phyloP scores from a whole-genome alignment of 768 basidiomycete species.

The Termitomyces sp. region DNA sequence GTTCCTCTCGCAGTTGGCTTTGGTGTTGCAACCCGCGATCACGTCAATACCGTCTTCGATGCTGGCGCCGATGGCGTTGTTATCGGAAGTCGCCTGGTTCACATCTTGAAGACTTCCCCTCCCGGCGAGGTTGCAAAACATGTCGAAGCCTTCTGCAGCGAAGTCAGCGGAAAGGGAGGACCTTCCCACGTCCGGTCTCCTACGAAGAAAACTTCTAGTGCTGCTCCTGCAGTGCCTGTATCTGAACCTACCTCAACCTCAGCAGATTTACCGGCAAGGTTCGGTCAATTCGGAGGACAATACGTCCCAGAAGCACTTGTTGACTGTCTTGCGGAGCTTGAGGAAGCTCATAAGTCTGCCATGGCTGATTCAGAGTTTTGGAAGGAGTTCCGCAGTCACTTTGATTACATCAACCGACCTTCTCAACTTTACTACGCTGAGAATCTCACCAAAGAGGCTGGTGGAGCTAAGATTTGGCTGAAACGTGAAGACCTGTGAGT shows the following conservation, averaged over 20 bases:
- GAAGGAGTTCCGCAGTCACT: constrained; percentile 86
- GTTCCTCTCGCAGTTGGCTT: constrained; percentile 95
- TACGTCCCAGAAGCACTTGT: constrained; percentile 97
- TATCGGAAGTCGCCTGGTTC: constrained; percentile 84
- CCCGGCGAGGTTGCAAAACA: constrained; percentile 40
- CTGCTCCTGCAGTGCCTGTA: constrained; percentile 22
- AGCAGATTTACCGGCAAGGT: constrained; percentile 69
- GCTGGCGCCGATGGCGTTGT: constrained; percentile 96
- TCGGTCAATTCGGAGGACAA: constrained; percentile 95
- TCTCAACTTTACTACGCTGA: constrained; percentile 90
- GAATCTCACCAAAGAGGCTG: constrained; percentile 83
- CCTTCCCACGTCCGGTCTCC: constrained; percentile 32
- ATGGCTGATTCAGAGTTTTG: constrained; percentile 86
- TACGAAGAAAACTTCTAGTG: constrained; percentile 22
- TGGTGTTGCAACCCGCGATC: constrained; percentile 86
- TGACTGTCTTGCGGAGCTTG: constrained; percentile 86
- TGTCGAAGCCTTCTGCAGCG: constrained; percentile 72
- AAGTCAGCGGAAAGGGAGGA: constrained; percentile 50
- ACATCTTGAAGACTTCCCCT: constrained; percentile 68
- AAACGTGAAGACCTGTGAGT: constrained; percentile 90
- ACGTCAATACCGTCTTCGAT: constrained; percentile 81
- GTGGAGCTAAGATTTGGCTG: constrained; percentile 96
- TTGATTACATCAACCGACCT: constrained; percentile 93
- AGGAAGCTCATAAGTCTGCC: constrained; percentile 86
- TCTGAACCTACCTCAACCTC: constrained; percentile 29